phyloP scores from a whole-genome alignment of 768 basidiomycete genomes.

The Xerocomus spinulosus region DNA sequence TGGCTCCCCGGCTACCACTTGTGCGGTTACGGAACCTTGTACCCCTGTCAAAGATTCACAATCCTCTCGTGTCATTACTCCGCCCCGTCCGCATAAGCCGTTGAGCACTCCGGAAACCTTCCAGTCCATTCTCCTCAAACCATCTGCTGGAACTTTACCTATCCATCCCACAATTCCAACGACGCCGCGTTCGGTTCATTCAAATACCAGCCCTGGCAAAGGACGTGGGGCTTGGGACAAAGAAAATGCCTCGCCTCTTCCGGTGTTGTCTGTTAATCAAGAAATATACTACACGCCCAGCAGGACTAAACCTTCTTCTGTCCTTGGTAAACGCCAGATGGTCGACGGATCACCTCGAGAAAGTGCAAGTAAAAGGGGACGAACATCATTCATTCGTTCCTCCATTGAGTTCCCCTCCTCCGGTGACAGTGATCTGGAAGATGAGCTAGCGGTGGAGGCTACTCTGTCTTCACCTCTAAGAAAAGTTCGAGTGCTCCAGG shows the following conservation, averaged over 20 bases:
- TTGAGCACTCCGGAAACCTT: conserved; percentile 28
- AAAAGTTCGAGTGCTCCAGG: conserved; percentile 3
- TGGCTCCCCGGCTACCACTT: conserved; percentile 4
- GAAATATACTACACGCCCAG: conserved; percentile 38
- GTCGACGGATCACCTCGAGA: conserved; percentile 34
- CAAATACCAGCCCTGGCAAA: conserved; percentile 35
- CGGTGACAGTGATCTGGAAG: conserved; percentile 27
- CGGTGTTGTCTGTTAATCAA: conserved; percentile 39
- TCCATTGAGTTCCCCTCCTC: conserved; percentile 27
- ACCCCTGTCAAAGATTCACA: conserved; percentile 25
- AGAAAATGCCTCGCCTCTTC: conserved; percentile 53
- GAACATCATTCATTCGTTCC: conserved; percentile 29
- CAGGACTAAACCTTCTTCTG: conserved; percentile 16
- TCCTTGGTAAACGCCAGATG: conserved; percentile 44
- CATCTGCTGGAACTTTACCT: conserved; percentile 25
- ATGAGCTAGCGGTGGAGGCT: conserved; percentile 26
- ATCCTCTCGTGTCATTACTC: conserved; percentile 25
- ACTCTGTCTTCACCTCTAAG: conserved; percentile 19
- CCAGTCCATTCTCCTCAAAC: conserved; percentile 27
- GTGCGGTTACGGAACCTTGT: conserved; percentile 16
- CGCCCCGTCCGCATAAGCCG: conserved; percentile 36
- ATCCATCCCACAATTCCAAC: conserved; percentile 25
- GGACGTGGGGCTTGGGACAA: conserved; percentile 43
- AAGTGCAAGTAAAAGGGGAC: conserved; percentile 24
- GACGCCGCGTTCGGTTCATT: conserved; percentile 31